Base-by-base conservation (phyloP, 495 filamentous ascomycete genomes). In the Hypoxylon subgilvum region DNA sequence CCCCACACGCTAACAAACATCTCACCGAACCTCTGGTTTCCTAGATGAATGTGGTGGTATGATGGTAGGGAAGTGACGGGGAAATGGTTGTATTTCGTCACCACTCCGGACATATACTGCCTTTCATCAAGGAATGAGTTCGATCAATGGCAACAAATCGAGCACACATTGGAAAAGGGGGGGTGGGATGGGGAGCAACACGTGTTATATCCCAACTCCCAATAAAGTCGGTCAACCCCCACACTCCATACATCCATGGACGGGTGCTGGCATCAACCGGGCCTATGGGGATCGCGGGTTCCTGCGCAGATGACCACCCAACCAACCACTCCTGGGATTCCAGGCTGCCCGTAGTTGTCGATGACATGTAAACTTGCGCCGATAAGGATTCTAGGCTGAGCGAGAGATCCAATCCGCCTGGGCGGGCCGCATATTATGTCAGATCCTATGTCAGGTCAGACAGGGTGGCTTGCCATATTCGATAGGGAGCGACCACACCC, bases 231-330 rank as follows among this genome's bases (percentile, higher is more conserved):
- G 27, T 7, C 23, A n/a, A 53, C 52, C 53, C 60, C 60, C 60
- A 57, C 60, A 63, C 60, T 52, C 41, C 41, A 30, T 18, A 39
- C 5, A 30, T 21, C 47, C 48, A 50, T 38, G 5, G 18, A 50
- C 32, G 35, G 56, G 30, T 49, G 41, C 40, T 65, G 55, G 61
- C 61, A 51, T 47, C 46, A 52, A 43, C 60, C 60, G 61, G 61
- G 47, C 67, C 67, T 69, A 69, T 68, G 65, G 65, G 58, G 54
- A 62, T 56, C 39, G 38, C 65, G 64, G 64, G 67, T 69, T 69
- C 67, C 67, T 69, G 67, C 67, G 67, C 67, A 60, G 67, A 65
- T 69, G 67, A 69, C 67, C 61, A 69, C 63, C 38, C 28, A 28
- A 39, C 50, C 53, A 57, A 42, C 57, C 57, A 64, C 32, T 50